A percentile compares a stretch with the other conserved stretches of the same genome.
These are phyloP conservation scores for Termitomyces sp. DNA, from an alignment of 768 basidiomycete species.

Conservation along the genomic window DNA sequence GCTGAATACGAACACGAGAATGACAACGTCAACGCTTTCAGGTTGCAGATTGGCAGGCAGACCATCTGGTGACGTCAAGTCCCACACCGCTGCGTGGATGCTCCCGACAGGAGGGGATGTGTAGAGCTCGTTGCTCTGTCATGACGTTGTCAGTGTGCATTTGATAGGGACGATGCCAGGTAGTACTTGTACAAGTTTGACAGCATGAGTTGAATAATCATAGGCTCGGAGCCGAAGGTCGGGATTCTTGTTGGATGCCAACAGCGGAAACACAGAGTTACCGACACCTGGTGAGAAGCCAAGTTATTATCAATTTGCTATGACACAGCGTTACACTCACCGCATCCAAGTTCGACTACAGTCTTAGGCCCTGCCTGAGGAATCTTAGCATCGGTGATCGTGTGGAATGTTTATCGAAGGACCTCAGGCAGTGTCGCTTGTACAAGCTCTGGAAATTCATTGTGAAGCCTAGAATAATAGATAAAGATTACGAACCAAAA, in stretches of 20 bases:
- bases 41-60: constrained; percentile 62
- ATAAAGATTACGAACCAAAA: background rate
- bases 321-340: constrained; percentile 30
- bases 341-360: constrained; percentile 90
- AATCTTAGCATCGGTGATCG: constrained; percentile 9
- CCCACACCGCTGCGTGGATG: constrained; percentile 85
- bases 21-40: constrained; percentile 76
- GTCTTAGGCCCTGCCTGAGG: constrained; percentile 67
- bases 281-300: constrained; percentile 62
- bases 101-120: constrained; percentile 57
- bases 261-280: constrained; percentile 89
- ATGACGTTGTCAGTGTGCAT: background rate
- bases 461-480: constrained; percentile 57
- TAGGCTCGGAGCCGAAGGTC: constrained; percentile 70
- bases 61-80: constrained; percentile 59
- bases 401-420: constrained; percentile 5
- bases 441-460: constrained; percentile 91
- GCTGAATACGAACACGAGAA: constrained; percentile 92
- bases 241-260: constrained; percentile 80
- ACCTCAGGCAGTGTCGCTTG: constrained; percentile 64
- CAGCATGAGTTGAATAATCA: constrained; percentile 86
- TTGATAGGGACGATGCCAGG: background rate
- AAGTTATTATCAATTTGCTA: background rate
- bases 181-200: constrained; percentile 81
- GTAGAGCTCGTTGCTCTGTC: constrained; percentile 70